Evolutionary conservation across 768 basidiomycete genomes (phyloP).

Genomic region (Mycena maculata): DNA sequence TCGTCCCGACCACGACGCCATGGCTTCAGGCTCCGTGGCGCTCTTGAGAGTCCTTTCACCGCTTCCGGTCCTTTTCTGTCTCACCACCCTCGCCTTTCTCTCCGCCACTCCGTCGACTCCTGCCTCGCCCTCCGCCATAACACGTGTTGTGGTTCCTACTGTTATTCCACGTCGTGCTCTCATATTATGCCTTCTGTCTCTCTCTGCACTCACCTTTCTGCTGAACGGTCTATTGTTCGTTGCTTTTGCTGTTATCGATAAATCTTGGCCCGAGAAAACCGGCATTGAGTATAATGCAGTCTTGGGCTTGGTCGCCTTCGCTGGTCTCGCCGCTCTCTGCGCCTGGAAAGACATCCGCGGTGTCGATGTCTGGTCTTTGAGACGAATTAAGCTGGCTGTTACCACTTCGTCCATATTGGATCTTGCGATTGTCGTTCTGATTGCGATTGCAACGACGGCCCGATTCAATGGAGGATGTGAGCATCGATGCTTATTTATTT

Average conservation of each 20-base stretch:
- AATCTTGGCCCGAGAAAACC: constrained; percentile 70
- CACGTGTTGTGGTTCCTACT: constrained; percentile 79
- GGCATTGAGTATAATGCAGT: constrained; percentile 77
- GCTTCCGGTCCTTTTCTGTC: constrained; percentile 68
- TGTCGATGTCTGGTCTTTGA: constrained; percentile 73
- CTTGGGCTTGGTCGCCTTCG: constrained; percentile 75
- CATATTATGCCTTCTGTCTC: constrained; percentile 78
- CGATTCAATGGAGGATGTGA: constrained; percentile 50
- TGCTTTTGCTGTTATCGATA: constrained; percentile 69
- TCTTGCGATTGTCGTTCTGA: constrained; percentile 66
- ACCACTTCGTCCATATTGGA: constrained; percentile 68
- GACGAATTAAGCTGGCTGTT: constrained; percentile 66
- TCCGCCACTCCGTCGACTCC: constrained; percentile 53
- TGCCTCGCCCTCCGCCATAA: constrained; percentile 72
- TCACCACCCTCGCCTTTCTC: constrained; percentile 72
- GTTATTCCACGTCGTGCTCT: constrained; percentile 79
- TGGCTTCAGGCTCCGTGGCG: constrained; percentile 49
- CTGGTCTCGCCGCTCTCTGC: constrained; percentile 79
- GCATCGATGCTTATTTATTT: constrained; percentile 29
- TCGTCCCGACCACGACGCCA: constrained; percentile 44
- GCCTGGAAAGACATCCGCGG: constrained; percentile 84
- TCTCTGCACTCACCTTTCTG: constrained; percentile 79
- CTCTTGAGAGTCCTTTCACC: constrained; percentile 76
- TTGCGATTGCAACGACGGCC: constrained; percentile 59
- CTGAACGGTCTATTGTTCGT: constrained; percentile 83